Percentiles rank a stretch among this genome's conserved stretches.
Evolutionary conservation across 345 rosid genomes (phyloP).

Genomic region (Iberis pinnata): DNA sequence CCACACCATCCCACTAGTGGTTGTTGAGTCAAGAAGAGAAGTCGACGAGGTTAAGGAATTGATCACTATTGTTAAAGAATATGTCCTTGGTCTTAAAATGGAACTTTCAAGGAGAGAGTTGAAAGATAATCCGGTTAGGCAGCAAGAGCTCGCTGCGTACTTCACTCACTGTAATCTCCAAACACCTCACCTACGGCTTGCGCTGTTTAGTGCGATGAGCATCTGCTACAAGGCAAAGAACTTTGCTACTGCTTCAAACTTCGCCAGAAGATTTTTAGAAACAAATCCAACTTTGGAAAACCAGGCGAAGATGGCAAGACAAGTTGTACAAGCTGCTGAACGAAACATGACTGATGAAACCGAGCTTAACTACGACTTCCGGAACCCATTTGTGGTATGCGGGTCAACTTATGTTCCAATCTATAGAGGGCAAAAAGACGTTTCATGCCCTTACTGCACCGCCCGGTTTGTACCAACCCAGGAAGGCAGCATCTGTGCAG

Average conservation of each 20-base stretch:
- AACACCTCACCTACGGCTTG: conserved; percentile 70
- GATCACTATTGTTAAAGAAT: conserved; percentile 69
- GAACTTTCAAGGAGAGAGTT: conserved; percentile 77
- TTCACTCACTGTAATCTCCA: conserved; percentile 95
- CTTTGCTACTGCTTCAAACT: conserved; percentile 66
- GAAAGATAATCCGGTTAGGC: conserved; percentile 61
- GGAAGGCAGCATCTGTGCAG: conserved; percentile 67
- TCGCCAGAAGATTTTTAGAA: conserved; percentile 70
- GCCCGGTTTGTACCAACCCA: conserved; percentile 67
- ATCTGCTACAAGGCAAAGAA: conserved; percentile 80
- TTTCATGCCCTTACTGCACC: conserved; percentile 78
- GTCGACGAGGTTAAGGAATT: conserved; percentile 94
- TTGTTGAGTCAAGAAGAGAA: conserved; percentile 92
- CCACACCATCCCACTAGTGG: conserved; percentile 82
- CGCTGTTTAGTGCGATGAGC: conserved; percentile 66
- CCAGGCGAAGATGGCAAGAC: conserved; percentile 76
- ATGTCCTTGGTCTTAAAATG: conserved; percentile 75
- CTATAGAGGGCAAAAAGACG: conserved; percentile 82
- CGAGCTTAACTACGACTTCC: conserved; percentile 74
- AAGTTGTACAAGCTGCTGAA: conserved; percentile 78
- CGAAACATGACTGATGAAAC: conserved; percentile 61
- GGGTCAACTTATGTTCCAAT: conserved; percentile 89
- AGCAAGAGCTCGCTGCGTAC: conserved; percentile 96
- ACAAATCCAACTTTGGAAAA: conserved; percentile 76
- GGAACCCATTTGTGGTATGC: conserved; percentile 90